phyloP scores from a whole-genome alignment of 148 eudicot genomes.

The Chenopodium album region DNA sequence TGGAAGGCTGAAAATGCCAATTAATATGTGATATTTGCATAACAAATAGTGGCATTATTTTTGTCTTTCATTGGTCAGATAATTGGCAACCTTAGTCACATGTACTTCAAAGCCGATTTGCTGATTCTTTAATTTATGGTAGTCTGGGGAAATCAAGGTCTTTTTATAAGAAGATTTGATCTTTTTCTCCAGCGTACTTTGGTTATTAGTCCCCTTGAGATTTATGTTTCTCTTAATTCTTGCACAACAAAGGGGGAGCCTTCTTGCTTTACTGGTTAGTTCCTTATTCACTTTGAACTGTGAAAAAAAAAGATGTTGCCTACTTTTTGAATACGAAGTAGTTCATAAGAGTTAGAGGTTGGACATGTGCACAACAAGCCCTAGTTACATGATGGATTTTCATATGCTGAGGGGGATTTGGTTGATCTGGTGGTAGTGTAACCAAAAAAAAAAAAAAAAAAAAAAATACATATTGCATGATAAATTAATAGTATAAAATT shows the following conservation, averaged over 20 bases:
- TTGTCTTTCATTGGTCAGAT: background rate
- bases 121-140: background rate
- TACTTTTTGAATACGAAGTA: background rate
- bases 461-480: background rate
- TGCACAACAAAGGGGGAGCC: background rate
- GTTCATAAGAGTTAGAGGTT: background rate
- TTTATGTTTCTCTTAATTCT: background rate
- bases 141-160: background rate
- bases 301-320: background rate
- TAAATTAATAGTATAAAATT: background rate
- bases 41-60: background rate
- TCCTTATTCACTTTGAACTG: background rate
- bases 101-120: background rate
- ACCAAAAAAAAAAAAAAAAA: background rate
- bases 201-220: background rate
- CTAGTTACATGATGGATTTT: background rate
- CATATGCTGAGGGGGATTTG: background rate
- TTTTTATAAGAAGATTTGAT: background rate
- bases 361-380: constrained; percentile 6
- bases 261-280: background rate
- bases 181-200: background rate
- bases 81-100: background rate
- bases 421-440: background rate
- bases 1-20: background rate
- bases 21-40: background rate